Evolutionary conservation across 176 grass and related monocot species (phyloP).

Genomic region (Thinopyrum elongatum): DNA sequence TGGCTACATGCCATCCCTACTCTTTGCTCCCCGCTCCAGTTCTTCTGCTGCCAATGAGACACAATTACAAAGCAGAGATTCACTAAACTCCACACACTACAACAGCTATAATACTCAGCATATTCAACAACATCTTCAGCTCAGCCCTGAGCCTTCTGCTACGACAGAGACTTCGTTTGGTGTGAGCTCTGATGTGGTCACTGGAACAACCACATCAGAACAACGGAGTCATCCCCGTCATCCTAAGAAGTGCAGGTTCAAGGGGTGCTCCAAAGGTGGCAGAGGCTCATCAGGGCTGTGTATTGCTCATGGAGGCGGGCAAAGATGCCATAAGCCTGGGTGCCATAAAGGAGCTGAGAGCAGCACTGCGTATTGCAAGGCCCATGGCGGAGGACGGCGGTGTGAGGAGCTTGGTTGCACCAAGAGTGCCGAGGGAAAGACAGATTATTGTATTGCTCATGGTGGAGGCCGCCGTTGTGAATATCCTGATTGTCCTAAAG

Average conservation of each 20-base stretch:
- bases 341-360: constrained; percentile 72
- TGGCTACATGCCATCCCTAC: constrained; percentile 70
- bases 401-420: constrained; percentile 68
- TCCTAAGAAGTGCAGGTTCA: constrained; percentile 70
- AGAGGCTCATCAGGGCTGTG: constrained; percentile 64
- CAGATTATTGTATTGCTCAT: constrained; percentile 70
- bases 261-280: constrained; percentile 65
- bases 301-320: constrained; percentile 70
- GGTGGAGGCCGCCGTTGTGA: constrained; percentile 58
- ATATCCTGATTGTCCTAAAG: constrained; percentile 54
- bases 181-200: constrained; percentile 49
- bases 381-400: constrained; percentile 62
- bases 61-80: constrained; percentile 18
- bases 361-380: constrained; percentile 64
- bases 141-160: constrained; percentile 55
- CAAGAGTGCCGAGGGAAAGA: constrained; percentile 68
- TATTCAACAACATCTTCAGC: constrained; percentile 43
- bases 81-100: constrained; percentile 27
- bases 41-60: constrained; percentile 16
- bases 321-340: constrained; percentile 64
- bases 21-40: constrained; percentile 44
- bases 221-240: constrained; percentile 43
- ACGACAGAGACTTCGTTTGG: constrained; percentile 52
- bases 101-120: background rate
- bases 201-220: constrained; percentile 42